phyloP scores from a whole-genome alignment of 2,329 filamentous ascomycete species.

The Pestalotiopsis sp. region DNA sequence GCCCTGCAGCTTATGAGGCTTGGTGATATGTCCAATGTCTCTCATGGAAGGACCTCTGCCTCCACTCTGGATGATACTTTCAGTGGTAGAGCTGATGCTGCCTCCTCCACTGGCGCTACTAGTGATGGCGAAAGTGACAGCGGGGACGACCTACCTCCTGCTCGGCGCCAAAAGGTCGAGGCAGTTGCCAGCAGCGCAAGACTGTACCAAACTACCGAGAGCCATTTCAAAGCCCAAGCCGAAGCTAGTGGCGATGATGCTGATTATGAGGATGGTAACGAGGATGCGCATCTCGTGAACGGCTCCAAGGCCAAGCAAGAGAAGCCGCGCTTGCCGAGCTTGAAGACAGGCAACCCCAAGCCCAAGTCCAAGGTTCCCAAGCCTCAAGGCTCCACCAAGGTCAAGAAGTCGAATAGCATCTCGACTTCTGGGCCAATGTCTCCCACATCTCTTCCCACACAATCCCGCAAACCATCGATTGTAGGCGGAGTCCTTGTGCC shows the following conservation, averaged over 20 bases:
- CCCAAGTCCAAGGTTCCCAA: constrained; percentile 36
- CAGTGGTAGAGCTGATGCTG: constrained; percentile 82
- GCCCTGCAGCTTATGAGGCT: constrained; percentile 96
- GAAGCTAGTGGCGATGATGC: constrained; percentile 60
- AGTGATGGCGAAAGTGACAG: constrained; percentile 74
- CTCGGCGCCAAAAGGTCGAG: constrained; percentile 59
- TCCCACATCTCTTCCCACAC: constrained; percentile 64
- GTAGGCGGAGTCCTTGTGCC: constrained; percentile 54
- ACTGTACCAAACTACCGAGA: constrained; percentile 52
- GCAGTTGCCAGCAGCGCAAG: constrained; percentile 41
- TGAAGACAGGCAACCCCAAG: constrained; percentile 44
- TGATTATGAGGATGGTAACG: constrained; percentile 48
- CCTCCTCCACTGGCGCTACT: constrained; percentile 82
- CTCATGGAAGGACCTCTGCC: constrained; percentile 87
- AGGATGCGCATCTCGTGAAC: constrained; percentile 41
- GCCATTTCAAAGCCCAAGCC: constrained; percentile 46
- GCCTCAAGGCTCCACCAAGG: constrained; percentile 43
- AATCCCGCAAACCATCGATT: constrained; percentile 73
- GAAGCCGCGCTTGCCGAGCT: constrained; percentile 29
- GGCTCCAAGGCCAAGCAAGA: constrained; percentile 42
- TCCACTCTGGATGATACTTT: constrained; percentile 93
- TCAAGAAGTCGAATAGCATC: constrained; percentile 49
- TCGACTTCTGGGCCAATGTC: constrained; percentile 52
- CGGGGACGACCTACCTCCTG: constrained; percentile 60
- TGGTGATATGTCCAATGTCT: constrained; percentile 90